Evolutionary conservation across 352 stramenopile genomes (phyloP), one percentile per base, ranked within the genome.

Genomic region (Globisporangium yorkense): DNA sequence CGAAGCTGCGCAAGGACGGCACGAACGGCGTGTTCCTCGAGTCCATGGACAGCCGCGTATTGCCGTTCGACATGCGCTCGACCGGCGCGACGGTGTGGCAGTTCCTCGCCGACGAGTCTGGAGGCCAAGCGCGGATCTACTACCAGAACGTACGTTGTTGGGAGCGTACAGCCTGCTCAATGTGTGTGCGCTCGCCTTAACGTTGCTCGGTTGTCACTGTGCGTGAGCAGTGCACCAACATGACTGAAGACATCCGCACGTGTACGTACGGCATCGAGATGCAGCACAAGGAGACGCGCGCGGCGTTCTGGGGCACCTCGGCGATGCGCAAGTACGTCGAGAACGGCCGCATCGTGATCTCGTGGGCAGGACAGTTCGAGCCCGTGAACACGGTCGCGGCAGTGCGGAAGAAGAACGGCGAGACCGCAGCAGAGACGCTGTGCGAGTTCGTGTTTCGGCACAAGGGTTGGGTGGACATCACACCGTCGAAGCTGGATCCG

Each of bases 321-420:
- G 47, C 40, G 27, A 65, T 61, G 53, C 52, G 48, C 39, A 65
- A 61, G 54, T 61, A 61, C 48, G 47, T 65, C 16, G 53, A 65
- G 40, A 61, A 60, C 52, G 54, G 48, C 3, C 52, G 59, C 37
- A 52, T 56, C 46, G 59, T 56, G 44, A 54, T 58, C 37, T 63
- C 59, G 16, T 61, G 53, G 59, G 37, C 37, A 0, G 53, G 52
- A 0, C n/a, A 57, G 29, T 60, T 65, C 29, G 45, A 56, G 18
- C 53, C 46, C 0, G 52, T 59, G 16, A 51, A 50, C 44, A 8
- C n/a, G n/a, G 44, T 16, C 20, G 44, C 48, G 24, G 18, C 48
- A 15, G 13, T 33, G 37, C 37, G 24, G 24, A 27, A 7, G 9
- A n/a, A 9, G 15, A 15, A n/a, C 24, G 18, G 27, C 2, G 15